phyloP scores from a whole-genome alignment of 1,139 yeast species.

The Yamadazyma atmosphaerica region DNA sequence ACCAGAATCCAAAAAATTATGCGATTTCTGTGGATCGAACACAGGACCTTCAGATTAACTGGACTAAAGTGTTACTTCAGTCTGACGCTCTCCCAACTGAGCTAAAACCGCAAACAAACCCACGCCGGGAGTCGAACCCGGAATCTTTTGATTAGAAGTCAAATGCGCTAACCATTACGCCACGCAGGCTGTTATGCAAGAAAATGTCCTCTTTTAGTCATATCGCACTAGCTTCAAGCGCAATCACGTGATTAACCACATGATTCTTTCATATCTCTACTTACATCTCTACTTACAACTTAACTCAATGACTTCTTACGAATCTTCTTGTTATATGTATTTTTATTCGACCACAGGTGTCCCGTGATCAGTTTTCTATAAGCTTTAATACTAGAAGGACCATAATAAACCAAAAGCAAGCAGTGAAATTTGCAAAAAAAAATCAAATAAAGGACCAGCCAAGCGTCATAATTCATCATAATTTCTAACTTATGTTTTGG shows the following conservation, averaged over 20 bases:
- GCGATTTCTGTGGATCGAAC: slow-evolving; percentile 58
- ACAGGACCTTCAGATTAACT: slow-evolving; percentile 55
- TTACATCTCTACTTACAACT: too few species aligned
- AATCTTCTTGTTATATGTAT: too few species aligned
- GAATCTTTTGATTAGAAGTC: slow-evolving; percentile 25
- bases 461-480: background rate
- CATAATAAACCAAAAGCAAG: too few species aligned
- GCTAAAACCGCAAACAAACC: slow-evolving; percentile 36
- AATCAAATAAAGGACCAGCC: background rate
- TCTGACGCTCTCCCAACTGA: slow-evolving; percentile 61
- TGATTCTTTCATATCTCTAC: too few species aligned
- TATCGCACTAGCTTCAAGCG: too few species aligned
- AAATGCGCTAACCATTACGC: slow-evolving; percentile 25
- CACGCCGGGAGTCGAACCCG: slow-evolving; percentile 26
- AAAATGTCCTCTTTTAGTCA: background rate
- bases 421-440: too few species aligned
- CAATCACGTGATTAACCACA: too few species aligned
- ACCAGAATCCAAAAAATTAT: slow-evolving; percentile 14
- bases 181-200: slow-evolving; percentile 17
- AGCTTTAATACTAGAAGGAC: too few species aligned
- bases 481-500: slow-evolving; percentile 1
- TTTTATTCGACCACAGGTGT: too few species aligned
- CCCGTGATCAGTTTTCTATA: too few species aligned
- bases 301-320: too few species aligned
- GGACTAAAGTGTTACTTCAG: slow-evolving; percentile 44